Evolutionary conservation across 768 basidiomycete species (phyloP), one percentile per base, ranked within the genome.

Genomic region (Mycena galopus): DNA sequence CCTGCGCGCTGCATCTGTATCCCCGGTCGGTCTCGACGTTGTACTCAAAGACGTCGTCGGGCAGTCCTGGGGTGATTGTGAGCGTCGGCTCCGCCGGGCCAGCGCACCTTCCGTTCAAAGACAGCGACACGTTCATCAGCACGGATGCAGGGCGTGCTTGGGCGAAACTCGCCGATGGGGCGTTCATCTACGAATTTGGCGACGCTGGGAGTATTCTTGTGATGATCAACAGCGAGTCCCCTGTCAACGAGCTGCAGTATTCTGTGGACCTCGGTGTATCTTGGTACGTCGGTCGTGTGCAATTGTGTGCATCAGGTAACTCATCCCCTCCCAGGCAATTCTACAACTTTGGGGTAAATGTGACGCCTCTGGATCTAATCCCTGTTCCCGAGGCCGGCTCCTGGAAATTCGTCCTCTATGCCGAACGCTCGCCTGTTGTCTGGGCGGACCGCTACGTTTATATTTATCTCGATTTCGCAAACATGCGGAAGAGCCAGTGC

Each of bases 161-260:
- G 97, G 82, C 77, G 21, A 95, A 94, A 92, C 86, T 92, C 16
- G 84, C 84, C 42, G 83, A 82, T 55, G 91, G 92, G n/a, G 93
- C 97, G 0, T 92, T 95, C 79, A 96, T 96, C 82, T 97, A 98
- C 77, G 96, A 98, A 82, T 97, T 99, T 80, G 97, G 96, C 7
- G 98, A 98, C 77, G 87, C 88, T 77, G 97, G 88, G 0, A 93
- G 93, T 77, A 88, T 99, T 23, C 77, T 94, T 32, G 89, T 99
- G 17, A 85, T 92, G 30, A 89, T 96, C 10, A 91, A 97, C 75
- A 95, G 98, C 76, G 97, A 98, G 78, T 90, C 93, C 42, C 77
- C 82, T 25, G 92, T 91, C 2, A 89, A 93, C 72, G 83, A 82
- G 19, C 82, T 98, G n/a, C 84, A 83, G 55, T 99, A 97, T 80